A percentile compares a stretch with the other conserved stretches of the same genome.
Conservation (phyloP, 805 yeast species). For the Wickerhamomyces kurtzmanii region DNA sequence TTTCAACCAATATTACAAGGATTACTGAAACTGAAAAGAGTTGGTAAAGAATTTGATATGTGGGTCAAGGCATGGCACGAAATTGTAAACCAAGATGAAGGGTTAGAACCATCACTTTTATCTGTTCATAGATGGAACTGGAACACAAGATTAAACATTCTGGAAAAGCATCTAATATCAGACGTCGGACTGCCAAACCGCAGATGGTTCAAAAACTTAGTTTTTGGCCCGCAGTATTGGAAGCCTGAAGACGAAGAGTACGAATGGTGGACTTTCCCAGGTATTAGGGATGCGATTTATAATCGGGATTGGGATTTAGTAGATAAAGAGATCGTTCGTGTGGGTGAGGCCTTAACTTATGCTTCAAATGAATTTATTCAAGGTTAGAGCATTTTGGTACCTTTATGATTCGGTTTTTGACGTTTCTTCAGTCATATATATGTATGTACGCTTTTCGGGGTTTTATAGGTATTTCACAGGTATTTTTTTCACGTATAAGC, state of each 20-base stretch:
- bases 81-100: conserved; percentile 38
- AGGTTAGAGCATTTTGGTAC: conserved; percentile 3
- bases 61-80: conserved; percentile 62
- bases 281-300: conserved; percentile 57
- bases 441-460: too few species aligned
- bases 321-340: conserved; percentile 37
- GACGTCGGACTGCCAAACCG: conserved; percentile 36
- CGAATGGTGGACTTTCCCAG: conserved; percentile 66
- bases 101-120: conserved; percentile 63
- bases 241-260: conserved; percentile 37
- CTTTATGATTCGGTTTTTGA: too few species aligned
- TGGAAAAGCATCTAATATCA: conserved; percentile 44
- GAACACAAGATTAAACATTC: conserved; percentile 55
- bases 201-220: conserved; percentile 54
- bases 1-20: conserved; percentile 19
- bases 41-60: conserved; percentile 37
- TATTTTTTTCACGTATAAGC: too few species aligned
- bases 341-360: conserved; percentile 25
- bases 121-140: conserved; percentile 71
- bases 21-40: conserved; percentile 26
- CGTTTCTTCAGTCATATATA: too few species aligned
- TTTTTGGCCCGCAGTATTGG: conserved; percentile 60
- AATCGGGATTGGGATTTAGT: conserved; percentile 40
- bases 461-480: too few species aligned
- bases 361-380: conserved; percentile 21